Evolutionary conservation across 768 basidiomycete species (phyloP).

Genomic region (Floccularia luteovirens): DNA sequence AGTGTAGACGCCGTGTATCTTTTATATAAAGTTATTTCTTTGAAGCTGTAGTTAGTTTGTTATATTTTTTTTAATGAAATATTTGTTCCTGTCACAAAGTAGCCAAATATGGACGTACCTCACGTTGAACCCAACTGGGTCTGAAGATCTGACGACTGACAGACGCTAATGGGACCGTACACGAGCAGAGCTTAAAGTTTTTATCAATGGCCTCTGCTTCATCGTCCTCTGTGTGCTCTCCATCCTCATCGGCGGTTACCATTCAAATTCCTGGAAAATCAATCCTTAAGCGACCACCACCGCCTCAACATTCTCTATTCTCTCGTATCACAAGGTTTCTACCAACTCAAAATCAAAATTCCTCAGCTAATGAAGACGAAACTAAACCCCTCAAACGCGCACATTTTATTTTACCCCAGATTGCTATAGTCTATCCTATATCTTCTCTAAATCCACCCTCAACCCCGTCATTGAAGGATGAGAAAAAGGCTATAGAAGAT

Average conservation of each 20-base stretch:
- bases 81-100: too few species aligned
- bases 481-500: constrained; percentile 75
- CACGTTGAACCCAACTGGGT: too few species aligned
- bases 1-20: not conserved
- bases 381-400: constrained; percentile 73
- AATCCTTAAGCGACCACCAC: constrained; percentile 73
- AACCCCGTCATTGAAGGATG: constrained; percentile 69
- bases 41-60: too few species aligned
- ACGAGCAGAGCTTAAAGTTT: not conserved
- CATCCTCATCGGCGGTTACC: constrained; percentile 76
- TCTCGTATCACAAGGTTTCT: constrained; percentile 70
- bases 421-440: constrained; percentile 88
- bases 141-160: too few species aligned
- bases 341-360: constrained; percentile 41
- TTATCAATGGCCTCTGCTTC: constrained; percentile 22
- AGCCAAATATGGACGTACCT: too few species aligned
- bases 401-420: constrained; percentile 83
- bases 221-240: constrained; percentile 46
- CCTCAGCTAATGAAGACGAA: constrained; percentile 30
- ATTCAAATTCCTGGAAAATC: constrained; percentile 76
- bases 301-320: constrained; percentile 60
- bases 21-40: not conserved
- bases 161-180: not conserved
- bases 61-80: too few species aligned
- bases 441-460: constrained; percentile 79